Conservation (phyloP, 768 basidiomycete species). For the Hypholoma sublateritium region DNA sequence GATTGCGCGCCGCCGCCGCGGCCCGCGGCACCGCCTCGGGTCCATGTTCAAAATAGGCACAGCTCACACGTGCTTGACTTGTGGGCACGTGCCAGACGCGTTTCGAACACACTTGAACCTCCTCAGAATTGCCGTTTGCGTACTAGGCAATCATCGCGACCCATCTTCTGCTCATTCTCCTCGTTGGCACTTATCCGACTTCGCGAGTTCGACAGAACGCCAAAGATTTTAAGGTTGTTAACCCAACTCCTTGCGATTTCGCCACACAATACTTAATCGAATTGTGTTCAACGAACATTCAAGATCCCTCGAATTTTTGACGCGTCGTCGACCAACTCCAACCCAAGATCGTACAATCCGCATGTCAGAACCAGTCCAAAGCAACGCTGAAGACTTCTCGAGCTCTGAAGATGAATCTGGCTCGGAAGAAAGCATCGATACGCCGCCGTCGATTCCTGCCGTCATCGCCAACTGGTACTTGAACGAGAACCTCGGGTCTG, state of each 20-base stretch:
- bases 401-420: slow-evolving; percentile 12
- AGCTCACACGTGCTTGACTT: slow-evolving; percentile 4
- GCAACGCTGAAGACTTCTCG: slow-evolving; percentile 14
- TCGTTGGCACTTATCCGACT: too few relatives aligned
- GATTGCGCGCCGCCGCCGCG: too few relatives aligned
- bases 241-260: too few relatives aligned
- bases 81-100: slow-evolving; percentile 32
- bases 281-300: background rate
- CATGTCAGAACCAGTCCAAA: slow-evolving; percentile 3
- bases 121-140: slow-evolving; percentile 5
- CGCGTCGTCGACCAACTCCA: slow-evolving; percentile 4
- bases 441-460: slow-evolving; percentile 30
- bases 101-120: slow-evolving; percentile 20
- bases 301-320: slow-evolving; percentile 6
- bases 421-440: slow-evolving; percentile 12
- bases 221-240: too few relatives aligned
- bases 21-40: too few relatives aligned
- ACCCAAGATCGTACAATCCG: background rate
- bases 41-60: background rate
- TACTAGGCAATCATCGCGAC: background rate
- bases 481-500: slow-evolving; percentile 60
- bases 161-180: background rate
- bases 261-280: too few relatives aligned
- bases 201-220: too few relatives aligned
- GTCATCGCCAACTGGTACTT: slow-evolving; percentile 65